These are phyloP conservation scores for Pseudopithomyces maydicus DNA, from an alignment of 2,329 filamentous ascomycete species.

Conservation along the genomic window DNA sequence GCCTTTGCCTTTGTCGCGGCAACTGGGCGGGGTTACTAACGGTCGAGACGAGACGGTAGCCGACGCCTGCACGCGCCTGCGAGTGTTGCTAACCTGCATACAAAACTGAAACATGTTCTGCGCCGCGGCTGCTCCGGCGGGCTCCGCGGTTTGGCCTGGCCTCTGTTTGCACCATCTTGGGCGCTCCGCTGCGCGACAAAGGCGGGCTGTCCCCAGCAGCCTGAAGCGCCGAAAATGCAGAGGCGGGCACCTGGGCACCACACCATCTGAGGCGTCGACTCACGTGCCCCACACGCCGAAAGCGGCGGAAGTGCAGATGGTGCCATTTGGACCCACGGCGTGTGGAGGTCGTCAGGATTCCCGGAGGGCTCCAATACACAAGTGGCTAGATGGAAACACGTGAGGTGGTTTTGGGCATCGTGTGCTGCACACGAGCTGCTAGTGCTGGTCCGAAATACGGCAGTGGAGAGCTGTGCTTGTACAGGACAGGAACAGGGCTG, in stretches of 20 bases:
- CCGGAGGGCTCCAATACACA: not conserved
- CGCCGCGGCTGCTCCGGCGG: constrained; percentile 5
- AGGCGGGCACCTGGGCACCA: not conserved
- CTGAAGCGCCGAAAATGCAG: not conserved
- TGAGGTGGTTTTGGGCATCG: not conserved
- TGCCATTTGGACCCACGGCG: not conserved
- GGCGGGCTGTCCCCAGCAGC: not conserved
- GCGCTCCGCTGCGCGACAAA: not conserved
- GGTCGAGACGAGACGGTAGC: constrained; percentile 6
- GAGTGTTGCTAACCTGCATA: constrained; percentile 26
- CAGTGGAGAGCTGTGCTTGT: not conserved
- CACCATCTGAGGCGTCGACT: not conserved
- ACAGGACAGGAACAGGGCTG: not conserved
- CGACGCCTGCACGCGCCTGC: constrained; percentile 10
- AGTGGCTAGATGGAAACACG: not conserved
- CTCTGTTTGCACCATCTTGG: not conserved
- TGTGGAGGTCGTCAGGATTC: not conserved
- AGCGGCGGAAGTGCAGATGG: not conserved
- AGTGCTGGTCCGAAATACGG: not conserved
- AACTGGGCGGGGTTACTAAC: constrained; percentile 12
- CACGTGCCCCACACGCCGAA: not conserved
- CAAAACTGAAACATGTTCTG: constrained; percentile 16
- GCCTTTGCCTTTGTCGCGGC: constrained; percentile 16
- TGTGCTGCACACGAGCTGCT: not conserved
- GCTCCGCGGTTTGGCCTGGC: not conserved